A percentile compares a stretch with the other conserved stretches of the same genome.
phyloP scores from a whole-genome alignment of 805 yeast species.

The Saccharomycodes ludwigii region DNA sequence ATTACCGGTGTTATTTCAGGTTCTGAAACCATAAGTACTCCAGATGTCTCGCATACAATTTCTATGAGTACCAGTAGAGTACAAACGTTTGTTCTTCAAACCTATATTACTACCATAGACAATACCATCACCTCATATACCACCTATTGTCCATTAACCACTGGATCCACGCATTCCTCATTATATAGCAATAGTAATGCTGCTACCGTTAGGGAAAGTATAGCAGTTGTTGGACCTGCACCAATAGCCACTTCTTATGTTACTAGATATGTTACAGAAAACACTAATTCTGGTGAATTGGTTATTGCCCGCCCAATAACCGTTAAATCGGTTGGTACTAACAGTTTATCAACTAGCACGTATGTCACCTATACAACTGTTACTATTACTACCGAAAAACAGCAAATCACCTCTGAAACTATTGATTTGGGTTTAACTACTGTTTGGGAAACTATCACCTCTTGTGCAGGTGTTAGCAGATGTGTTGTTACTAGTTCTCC shows the following conservation, averaged over 20 bases:
- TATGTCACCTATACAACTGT: not conserved
- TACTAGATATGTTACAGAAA: too few relatives aligned
- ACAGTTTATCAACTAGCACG: not conserved
- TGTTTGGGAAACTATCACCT: constrained; percentile 5
- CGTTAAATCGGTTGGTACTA: not conserved
- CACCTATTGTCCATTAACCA: constrained; percentile 9
- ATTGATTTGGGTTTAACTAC: constrained; percentile 3
- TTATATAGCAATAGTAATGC: constrained; percentile 1
- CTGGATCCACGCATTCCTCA: not conserved
- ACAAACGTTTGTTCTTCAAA: too few relatives aligned
- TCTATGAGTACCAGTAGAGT: too few relatives aligned
- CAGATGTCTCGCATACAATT: too few relatives aligned
- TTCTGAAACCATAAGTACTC: not conserved
- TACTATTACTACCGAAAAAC: not conserved
- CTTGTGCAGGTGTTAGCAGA: constrained; percentile 7
- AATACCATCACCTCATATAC: constrained; percentile 10
- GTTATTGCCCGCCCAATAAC: not conserved
- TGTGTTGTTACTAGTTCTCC: too few relatives aligned
- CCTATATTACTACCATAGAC: constrained; percentile 8
- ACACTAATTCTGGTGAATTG: too few relatives aligned
- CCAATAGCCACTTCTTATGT: too few relatives aligned
- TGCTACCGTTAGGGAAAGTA: constrained; percentile 1
- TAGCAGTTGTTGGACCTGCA: too few relatives aligned
- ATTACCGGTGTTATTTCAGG: constrained; percentile 5
- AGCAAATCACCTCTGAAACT: not conserved